Base-by-base conservation (phyloP, 2,329 filamentous ascomycete species). In the Fusarium sp. region DNA sequence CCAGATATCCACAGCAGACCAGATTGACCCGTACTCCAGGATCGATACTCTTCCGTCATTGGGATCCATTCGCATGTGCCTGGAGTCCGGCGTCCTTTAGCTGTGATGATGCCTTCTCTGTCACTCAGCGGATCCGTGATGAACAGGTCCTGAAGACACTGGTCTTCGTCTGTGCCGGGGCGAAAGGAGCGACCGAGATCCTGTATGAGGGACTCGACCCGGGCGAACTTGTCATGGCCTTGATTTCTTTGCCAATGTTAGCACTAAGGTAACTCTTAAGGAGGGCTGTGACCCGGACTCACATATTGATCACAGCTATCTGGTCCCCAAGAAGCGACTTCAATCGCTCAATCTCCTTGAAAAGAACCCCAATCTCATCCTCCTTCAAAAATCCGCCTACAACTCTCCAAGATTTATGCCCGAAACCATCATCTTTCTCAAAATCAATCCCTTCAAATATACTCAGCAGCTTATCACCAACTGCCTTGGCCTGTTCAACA, bases 11-110 rank as follows among this genome's bases (percentile, higher is more conserved):
- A 73, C 0, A 73, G 30, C 1, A 73, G 37, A 2, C 47, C 52
- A 8, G 37, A 20, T 2, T 3, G 12, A 14, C 8, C 17, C 3
- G 35, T 12, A 6, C 35, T 54, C 71, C 69, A 70, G 0, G 35
- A 15, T 1, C 7, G 38, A 12, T 63, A 67, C 30, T 66, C 32
- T 17, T 67, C 25, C 0, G 54, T 72, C 1, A 33, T 6, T 2
- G 56, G 37, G 25, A 73, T 58, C 66, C 71, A 72, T 45, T 73
- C 66, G 10, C 70, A 73, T 9, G 71, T 73, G 0, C 66, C 66
- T 0, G 35, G 45, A 0, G 66, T 67, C 2, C 63, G 30, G 1
- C 63, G 3, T 1, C 71, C 63, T 2, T 73, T 73, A 1, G 15
- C 10, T 0, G 37, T 67, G 12, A 65, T 35, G 0, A 72, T 47